Percentiles rank a stretch among this genome's conserved stretches.
Evolutionary conservation across 345 rosid genomes (phyloP).

Genomic region (Fremontodendron californicum): DNA sequence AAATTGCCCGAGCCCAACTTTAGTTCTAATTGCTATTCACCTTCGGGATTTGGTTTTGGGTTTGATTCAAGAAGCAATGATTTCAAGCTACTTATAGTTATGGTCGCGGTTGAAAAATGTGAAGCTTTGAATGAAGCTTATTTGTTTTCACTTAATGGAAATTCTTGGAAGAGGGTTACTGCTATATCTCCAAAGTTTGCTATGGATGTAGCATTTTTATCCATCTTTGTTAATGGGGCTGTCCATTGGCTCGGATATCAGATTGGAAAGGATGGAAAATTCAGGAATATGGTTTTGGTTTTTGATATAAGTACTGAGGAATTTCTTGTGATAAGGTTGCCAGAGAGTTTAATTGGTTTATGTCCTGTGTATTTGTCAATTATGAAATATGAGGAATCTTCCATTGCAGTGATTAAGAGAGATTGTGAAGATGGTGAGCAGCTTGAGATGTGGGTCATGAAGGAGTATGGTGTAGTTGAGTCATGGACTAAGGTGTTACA

Average conservation of each 20-base stretch:
- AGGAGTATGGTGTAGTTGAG: not conserved
- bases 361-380: not conserved
- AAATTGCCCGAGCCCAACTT: no score
- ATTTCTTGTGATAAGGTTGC: not conserved
- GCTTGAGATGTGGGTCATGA: not conserved
- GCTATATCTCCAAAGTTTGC: not conserved
- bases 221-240: not conserved
- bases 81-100: not conserved
- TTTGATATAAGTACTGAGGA: not conserved
- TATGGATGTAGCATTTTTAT: not conserved
- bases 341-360: not conserved
- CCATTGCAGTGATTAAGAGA: not conserved
- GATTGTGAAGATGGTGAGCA: not conserved
- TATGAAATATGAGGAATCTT: not conserved
- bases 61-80: not conserved
- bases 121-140: not conserved
- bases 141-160: not conserved
- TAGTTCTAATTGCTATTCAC: no score
- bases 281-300: not conserved
- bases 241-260: not conserved
- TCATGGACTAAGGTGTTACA: slow-evolving; percentile 6
- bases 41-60: no score
- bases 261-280: not conserved
- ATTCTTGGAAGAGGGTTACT: not conserved
- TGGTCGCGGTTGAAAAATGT: not conserved